Conservation (phyloP, 176 grass and related monocot genomes). For the barley (Hordeum vulgare) region MorexV3_pseudomolecules_assembly NC_058522.1:33682765-33683264, state of each 20-base stretch:
- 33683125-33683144: background rate
- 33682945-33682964: constrained; percentile 78
- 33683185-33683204: background rate
- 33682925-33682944: constrained; percentile 96
- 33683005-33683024: constrained; percentile 94
- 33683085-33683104: constrained; percentile 1
- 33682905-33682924: constrained; percentile 98
- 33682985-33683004: constrained; percentile 96
- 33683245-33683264: no score
- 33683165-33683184: background rate
- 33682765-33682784: background rate
- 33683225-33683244: background rate
- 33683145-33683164: background rate
- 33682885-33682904: constrained; percentile 38
- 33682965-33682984: constrained; percentile 92
- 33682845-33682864: background rate
- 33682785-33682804: background rate
- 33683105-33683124: background rate
- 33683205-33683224: background rate
- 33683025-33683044: constrained; percentile 93
- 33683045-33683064: constrained; percentile 89
- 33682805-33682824: background rate
- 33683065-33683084: background rate
- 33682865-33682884: constrained; percentile 1
- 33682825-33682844: background rate